Conservation (phyloP, 1,284 basidiomycete species). For the Fomitopsis betulina region DNA sequence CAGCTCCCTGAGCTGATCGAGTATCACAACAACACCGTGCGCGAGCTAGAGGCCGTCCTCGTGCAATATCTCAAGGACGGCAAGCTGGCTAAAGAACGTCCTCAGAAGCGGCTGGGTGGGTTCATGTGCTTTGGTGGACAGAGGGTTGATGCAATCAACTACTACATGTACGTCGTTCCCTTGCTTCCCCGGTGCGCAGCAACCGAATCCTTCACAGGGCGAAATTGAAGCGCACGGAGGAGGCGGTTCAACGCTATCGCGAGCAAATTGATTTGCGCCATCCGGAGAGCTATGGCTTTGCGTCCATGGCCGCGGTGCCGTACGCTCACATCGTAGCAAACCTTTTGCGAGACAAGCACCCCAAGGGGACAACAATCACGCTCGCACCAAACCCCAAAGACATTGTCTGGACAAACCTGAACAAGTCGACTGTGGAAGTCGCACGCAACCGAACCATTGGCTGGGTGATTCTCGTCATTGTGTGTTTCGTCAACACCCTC, state of each 20-base stretch:
- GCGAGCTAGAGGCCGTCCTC: slow-evolving; percentile 77
- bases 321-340: slow-evolving; percentile 86
- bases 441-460: slow-evolving; percentile 69
- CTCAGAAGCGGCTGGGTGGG: slow-evolving; percentile 69
- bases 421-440: slow-evolving; percentile 63
- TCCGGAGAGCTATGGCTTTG: slow-evolving; percentile 90
- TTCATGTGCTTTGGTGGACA: slow-evolving; percentile 71
- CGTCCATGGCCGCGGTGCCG: slow-evolving; percentile 88
- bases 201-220: slow-evolving; percentile 34
- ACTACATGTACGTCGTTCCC: slow-evolving; percentile 63
- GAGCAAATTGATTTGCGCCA: slow-evolving; percentile 69
- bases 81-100: slow-evolving; percentile 68
- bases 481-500: slow-evolving; percentile 92
- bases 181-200: neutral
- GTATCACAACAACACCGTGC: slow-evolving; percentile 83
- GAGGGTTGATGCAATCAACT: slow-evolving; percentile 81
- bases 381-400: slow-evolving; percentile 85
- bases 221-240: slow-evolving; percentile 73
- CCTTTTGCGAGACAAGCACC: slow-evolving; percentile 60
- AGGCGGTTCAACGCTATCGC: slow-evolving; percentile 76
- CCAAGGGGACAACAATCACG: slow-evolving; percentile 65
- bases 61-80: slow-evolving; percentile 84
- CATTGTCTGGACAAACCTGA: slow-evolving; percentile 89
- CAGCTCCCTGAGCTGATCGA: slow-evolving; percentile 75
- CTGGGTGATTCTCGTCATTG: slow-evolving; percentile 66